These are phyloP conservation scores for Trametes sp. DNA, from an alignment of 1,284 basidiomycete species.

Conservation along the genomic window DNA sequence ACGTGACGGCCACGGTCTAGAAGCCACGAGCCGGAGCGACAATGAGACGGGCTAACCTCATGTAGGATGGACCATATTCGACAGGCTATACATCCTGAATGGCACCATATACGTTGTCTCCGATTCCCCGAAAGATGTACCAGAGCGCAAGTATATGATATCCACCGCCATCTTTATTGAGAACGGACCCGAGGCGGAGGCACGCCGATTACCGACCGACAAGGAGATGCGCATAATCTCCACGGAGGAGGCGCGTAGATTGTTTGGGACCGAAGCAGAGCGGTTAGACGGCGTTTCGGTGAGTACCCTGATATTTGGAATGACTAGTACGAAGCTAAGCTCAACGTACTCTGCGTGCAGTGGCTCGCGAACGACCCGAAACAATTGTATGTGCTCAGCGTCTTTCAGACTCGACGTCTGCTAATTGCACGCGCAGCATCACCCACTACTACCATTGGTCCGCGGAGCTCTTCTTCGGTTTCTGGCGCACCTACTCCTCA, in stretches of 20 bases:
- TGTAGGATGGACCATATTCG: constrained; percentile 85
- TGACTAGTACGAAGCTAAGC: too few relatives aligned
- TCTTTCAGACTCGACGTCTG: neutral
- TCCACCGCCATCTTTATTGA: constrained; percentile 61
- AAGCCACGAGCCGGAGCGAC: neutral
- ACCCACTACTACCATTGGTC: constrained; percentile 87
- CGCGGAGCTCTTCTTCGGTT: constrained; percentile 88
- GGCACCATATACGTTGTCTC: constrained; percentile 80
- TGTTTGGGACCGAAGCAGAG: constrained; percentile 74
- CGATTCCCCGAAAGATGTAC: constrained; percentile 60
- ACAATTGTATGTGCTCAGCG: constrained; percentile 70
- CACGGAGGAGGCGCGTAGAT: constrained; percentile 65
- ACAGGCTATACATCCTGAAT: constrained; percentile 78
- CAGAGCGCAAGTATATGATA: constrained; percentile 61
- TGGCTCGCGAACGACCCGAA: constrained; percentile 83
- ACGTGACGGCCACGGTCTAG: neutral
- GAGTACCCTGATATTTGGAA: too few relatives aligned
- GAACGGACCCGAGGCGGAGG: constrained; percentile 54
- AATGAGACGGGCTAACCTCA: neutral
- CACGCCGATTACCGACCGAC: constrained; percentile 69
- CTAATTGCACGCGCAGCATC: constrained; percentile 53
- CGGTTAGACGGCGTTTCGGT: constrained; percentile 75
- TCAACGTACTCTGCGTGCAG: too few relatives aligned
- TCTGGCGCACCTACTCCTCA: constrained; percentile 88
- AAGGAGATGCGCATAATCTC: constrained; percentile 81